A percentile compares a stretch with the other conserved stretches of the same genome.
Conservation (phyloP, 208 protist genomes). For the Crithidia fasciculata region DNA sequence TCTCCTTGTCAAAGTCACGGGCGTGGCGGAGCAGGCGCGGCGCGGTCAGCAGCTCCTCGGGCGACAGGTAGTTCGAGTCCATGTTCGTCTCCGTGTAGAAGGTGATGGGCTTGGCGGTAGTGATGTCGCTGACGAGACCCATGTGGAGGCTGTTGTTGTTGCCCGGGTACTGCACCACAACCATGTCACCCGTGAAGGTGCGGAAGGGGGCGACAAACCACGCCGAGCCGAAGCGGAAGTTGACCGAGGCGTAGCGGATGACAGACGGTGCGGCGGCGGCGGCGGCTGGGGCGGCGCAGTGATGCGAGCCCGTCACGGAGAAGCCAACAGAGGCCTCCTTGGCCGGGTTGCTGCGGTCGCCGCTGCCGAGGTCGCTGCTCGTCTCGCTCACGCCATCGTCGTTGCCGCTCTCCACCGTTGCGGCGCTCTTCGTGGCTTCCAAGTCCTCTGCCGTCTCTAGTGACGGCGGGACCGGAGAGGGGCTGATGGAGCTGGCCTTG, state of each 20-base stretch:
- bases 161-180: constrained; percentile 82
- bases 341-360: constrained; percentile 8
- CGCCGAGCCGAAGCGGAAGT: constrained; percentile 89
- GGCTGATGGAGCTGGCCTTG: constrained; percentile 13
- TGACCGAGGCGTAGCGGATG: constrained; percentile 82
- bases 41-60: constrained; percentile 54
- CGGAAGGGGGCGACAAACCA: constrained; percentile 88
- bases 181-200: constrained; percentile 75
- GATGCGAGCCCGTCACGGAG: constrained; percentile 25
- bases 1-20: constrained; percentile 75
- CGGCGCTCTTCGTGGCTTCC: constrained; percentile 1
- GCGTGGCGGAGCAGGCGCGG: constrained; percentile 84
- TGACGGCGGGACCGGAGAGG: background rate
- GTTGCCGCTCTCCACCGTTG: constrained; percentile 24
- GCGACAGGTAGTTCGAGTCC: constrained; percentile 65
- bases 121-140: constrained; percentile 76
- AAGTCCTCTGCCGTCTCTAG: background rate
- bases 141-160: constrained; percentile 69
- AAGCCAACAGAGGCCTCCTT: constrained; percentile 2
- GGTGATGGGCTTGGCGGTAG: constrained; percentile 71
- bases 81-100: constrained; percentile 70
- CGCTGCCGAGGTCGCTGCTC: constrained; percentile 38
- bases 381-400: constrained; percentile 61
- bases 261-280: constrained; percentile 22
- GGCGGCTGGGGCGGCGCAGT: background rate